Base-by-base conservation (phyloP, 2,329 filamentous ascomycete genomes). In the Herpotrichia juniperi region DNA sequence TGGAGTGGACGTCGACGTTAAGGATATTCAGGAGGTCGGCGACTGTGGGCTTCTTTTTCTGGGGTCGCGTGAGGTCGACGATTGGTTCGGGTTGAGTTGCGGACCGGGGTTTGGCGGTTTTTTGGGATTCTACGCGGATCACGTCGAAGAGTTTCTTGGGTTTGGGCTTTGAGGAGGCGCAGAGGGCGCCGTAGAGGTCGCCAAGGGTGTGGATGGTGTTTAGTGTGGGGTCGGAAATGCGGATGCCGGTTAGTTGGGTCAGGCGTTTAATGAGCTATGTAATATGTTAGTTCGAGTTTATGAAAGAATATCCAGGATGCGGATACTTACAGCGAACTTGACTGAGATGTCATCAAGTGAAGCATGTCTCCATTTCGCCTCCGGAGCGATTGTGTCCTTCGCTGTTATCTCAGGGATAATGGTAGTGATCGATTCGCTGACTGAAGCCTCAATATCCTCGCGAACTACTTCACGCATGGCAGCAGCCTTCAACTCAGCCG, bases 241-340 rank as follows among this genome's bases (percentile, higher is more conserved):
- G 83, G 55, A 87, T 84, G 54, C 91, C 90, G n/a, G 88, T 93
- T 54, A 96, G 80, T 71, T 94, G 89, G 71, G 88, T 85, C 55
- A 92, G 78, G 53, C 91, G 87, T 77, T 96, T 96, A 65, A 87
- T 78, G 59, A 94, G 81, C 93, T 97, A 61, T 22, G 26, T 14
- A n/a, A 50, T n/a, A 17, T 44, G 44, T 54, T 46, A 53, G 46
- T 22, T 9, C 31, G 14, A 28, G 14, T 17, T 19, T 53, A n/a
- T 19, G 11, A 66, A 16, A 26, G 39, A 4, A 17, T 35, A 16
- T 19, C 21, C 3, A 69, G 59, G 12, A 61, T 28, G 31, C 10
- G 9, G 12, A 26, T 9, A 42, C 71, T 64, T 69, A 74, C 72
- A 28, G 70, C 69, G 24, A 74, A 74, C 39, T 74, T 74, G 52